phyloP scores from a whole-genome alignment of 2,329 filamentous ascomycete genomes.

The Calonectria fujianensis region DNA sequence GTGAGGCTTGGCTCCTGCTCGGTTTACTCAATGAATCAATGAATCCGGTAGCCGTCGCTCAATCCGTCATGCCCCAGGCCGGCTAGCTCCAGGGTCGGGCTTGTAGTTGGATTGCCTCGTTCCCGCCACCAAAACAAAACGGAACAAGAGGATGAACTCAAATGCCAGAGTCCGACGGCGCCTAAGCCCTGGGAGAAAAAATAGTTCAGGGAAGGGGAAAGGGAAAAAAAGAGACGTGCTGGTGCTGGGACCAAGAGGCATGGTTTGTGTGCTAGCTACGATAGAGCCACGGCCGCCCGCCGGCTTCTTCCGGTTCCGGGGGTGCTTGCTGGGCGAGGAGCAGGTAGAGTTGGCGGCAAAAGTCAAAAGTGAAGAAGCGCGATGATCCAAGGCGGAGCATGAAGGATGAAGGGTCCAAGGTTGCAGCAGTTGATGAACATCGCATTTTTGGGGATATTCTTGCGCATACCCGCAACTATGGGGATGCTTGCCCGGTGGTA shows the following conservation, averaged over 20 bases:
- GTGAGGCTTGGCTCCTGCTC: constrained; percentile 24
- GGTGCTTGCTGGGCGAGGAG: constrained; percentile 23
- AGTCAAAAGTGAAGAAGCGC: constrained; percentile 24
- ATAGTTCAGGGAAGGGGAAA: constrained; percentile 1
- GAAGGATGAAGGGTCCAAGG: constrained; percentile 16
- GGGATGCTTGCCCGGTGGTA: constrained; percentile 25
- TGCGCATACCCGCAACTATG: constrained; percentile 23
- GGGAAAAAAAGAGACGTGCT: constrained; percentile 10
- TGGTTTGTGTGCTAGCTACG: neutral
- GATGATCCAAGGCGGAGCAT: constrained; percentile 23
- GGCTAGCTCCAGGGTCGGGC: constrained; percentile 23
- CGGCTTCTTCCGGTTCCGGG: constrained; percentile 34
- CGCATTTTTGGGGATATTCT: constrained; percentile 23
- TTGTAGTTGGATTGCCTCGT: constrained; percentile 28
- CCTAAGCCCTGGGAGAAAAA: constrained; percentile 19
- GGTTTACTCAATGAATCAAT: constrained; percentile 25
- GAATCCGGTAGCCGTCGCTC: constrained; percentile 5
- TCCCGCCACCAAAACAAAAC: constrained; percentile 26
- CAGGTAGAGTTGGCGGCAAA: constrained; percentile 29
- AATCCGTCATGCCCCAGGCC: constrained; percentile 11
- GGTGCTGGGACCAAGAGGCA: neutral
- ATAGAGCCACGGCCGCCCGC: constrained; percentile 20
- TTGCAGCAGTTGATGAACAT: constrained; percentile 17
- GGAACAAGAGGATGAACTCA: constrained; percentile 9
- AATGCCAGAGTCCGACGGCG: constrained; percentile 16